Evolutionary conservation across 2,329 filamentous ascomycete species (phyloP), one percentile per base, ranked within the genome.

Genomic region (Colletotrichum musicola): DNA sequence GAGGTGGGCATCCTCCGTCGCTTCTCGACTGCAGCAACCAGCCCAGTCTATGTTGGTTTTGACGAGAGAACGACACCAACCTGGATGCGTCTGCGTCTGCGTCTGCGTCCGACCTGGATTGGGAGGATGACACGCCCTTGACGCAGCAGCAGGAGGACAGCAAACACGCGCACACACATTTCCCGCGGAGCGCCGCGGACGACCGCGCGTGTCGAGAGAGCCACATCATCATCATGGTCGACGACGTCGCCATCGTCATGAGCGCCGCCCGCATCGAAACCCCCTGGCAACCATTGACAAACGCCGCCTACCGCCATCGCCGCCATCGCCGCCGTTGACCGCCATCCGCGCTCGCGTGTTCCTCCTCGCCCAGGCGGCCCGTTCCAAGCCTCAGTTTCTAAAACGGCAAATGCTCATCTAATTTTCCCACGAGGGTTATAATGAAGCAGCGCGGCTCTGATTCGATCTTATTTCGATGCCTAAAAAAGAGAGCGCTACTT

Each of bases 111-210:
- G 50, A 47, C 49, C 49, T 64, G 47, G 53, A 49, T 27, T 59
- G 40, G 61, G 61, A 68, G 61, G 65, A 68, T 68, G 61, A 65
- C 62, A 61, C 66, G 66, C 66, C 55, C 42, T 68, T 68, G 66
- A 61, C 66, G 66, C 66, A 56, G 66, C 62, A 58, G 18, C 25
- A 22, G 27, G 25, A 25, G 38, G 25, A 50, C 47, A 46, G n/a
- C 50, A 20, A 20, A 53, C 30, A 22, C 20, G 47, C 38, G 13
- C 27, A 16, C 51, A 47, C 30, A 49, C 38, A 14, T 44, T 56
- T 47, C 35, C 38, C 59, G 35, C 49, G n/a, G 47, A 53, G 44
- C 47, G 22, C 56, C 56, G 44, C 56, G 27, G 44, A 50, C 42
- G 12, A 59, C 6, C 46, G 59, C 44, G 51, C 64, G 38, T 66